Evolutionary conservation across 768 basidiomycete genomes (phyloP).

Genomic region (Boletus rex-veris): DNA sequence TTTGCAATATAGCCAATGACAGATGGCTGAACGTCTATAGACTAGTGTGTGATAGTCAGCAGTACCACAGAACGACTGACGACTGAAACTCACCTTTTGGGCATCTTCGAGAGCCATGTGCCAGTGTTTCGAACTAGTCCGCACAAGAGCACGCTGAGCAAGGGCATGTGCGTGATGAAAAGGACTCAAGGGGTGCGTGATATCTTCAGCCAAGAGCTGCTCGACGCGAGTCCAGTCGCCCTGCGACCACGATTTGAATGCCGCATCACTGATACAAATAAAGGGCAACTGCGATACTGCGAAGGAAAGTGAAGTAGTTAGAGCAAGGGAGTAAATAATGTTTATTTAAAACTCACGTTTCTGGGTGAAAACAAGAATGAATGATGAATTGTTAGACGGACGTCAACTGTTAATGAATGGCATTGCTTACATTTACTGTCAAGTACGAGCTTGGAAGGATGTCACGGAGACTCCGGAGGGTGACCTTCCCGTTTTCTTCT

Average conservation of each 20-base stretch:
- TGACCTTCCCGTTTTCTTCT: not conserved
- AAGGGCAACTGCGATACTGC: not conserved
- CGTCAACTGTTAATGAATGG: no score
- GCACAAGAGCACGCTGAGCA: conserved; percentile 1
- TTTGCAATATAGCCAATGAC: conserved; percentile 10
- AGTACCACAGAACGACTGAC: no score
- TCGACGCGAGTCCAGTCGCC: not conserved
- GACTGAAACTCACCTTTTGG: not conserved
- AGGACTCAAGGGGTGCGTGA: not conserved
- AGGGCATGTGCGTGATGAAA: not conserved
- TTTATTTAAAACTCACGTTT: not conserved
- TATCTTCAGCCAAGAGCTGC: not conserved
- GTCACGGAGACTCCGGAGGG: not conserved
- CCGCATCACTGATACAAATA: not conserved
- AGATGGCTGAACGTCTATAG: conserved; percentile 2
- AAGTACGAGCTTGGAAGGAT: conserved; percentile 3
- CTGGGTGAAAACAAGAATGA: no score
- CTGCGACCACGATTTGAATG: not conserved
- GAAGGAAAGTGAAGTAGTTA: no score
- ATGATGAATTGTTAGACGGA: no score
- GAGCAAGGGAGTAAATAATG: no score
- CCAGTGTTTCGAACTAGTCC: not conserved
- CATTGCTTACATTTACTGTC: not conserved
- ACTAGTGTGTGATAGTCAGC: not conserved
- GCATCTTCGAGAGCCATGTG: conserved; percentile 7